Evolutionary conservation across 2,329 filamentous ascomycete species (phyloP).

Genomic region (Xylaria sp.): DNA sequence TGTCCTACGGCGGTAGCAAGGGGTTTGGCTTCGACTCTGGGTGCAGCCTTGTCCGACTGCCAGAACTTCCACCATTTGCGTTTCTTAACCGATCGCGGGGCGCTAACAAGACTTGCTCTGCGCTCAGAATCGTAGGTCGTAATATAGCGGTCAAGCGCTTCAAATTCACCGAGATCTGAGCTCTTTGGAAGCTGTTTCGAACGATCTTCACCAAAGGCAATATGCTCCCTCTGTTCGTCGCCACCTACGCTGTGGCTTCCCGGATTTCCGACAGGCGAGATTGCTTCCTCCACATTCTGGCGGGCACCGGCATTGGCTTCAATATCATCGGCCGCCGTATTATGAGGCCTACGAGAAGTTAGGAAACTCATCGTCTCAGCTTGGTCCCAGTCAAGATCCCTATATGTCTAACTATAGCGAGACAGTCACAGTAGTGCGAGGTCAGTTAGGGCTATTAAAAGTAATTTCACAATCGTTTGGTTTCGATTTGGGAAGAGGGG

Average conservation of each 20-base stretch:
- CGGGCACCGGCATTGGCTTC: conserved; percentile 44
- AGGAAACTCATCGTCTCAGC: conserved; percentile 42
- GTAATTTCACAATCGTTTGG: neutral
- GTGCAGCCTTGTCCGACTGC: conserved; percentile 53
- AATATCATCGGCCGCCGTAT: conserved; percentile 41
- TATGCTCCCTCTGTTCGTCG: conserved; percentile 40
- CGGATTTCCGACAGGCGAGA: neutral
- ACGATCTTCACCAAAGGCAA: conserved; percentile 44
- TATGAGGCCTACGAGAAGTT: conserved; percentile 34
- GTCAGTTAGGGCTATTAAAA: neutral
- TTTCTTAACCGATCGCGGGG: conserved; percentile 52
- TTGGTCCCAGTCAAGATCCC: conserved; percentile 9
- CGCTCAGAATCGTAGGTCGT: conserved; percentile 48
- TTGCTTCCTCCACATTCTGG: conserved; percentile 21
- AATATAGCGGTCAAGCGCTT: conserved; percentile 51
- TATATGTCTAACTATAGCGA: neutral
- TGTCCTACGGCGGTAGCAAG: conserved; percentile 54
- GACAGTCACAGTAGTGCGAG: conserved; percentile 15
- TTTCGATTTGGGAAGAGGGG: neutral
- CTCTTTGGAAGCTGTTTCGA: conserved; percentile 38
- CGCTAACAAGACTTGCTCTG: conserved; percentile 42
- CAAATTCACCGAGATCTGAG: conserved; percentile 49
- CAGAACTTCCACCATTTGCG: conserved; percentile 71
- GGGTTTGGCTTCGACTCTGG: conserved; percentile 52
- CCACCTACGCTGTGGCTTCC: neutral